Base-by-base conservation (phyloP, 768 basidiomycete genomes). In the Rhodotorula babjevae region DNA sequence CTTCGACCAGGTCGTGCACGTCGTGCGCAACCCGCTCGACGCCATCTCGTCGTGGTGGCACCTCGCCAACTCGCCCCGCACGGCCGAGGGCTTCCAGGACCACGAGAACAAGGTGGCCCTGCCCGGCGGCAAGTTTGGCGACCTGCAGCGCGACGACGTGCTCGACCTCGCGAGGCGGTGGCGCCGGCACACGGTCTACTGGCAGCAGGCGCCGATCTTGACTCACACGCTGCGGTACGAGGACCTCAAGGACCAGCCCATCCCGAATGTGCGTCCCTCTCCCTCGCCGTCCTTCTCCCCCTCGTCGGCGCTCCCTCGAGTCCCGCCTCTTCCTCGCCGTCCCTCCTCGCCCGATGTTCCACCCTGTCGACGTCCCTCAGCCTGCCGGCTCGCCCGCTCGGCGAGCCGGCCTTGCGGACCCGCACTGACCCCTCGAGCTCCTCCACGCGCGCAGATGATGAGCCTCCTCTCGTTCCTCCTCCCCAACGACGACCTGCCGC, bases 401-500 rank as follows among this genome's bases (percentile, higher is more conserved):
- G n/a, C n/a, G n/a, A n/a, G n/a, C n/a, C n/a, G 36, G 36, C 36
- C 36, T 36, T 9, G 5, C 4, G 36, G 9, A 36, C 36, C 36
- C 36, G 36, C 36, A 36, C 36, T 36, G 36, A 36, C 36, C 36
- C 9, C 36, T 36, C 36, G 36, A 4, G 36, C 9, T 36, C 36
- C 36, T 9, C 36, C 44, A 12, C 12, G 14, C 18, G 8, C 44
- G 33, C 67, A 71, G 64, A 71, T 71, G 63, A 68, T 74, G 72
- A 33, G 62, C 31, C 53, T 77, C 49, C 63, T 77, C 7, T 57
- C 71, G 8, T 77, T 75, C 71, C 36, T 77, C 42, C 74, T 77
- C 0, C 73, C 73, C 2, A 56, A 63, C 23, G 55, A 58, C 2
- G 68, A 68, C 23, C 63, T 72, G 18, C 76, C 76, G 0, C 55